A percentile compares a stretch with the other conserved stretches of the same genome.
These are phyloP conservation scores for Xerocomus potaroensis DNA, from an alignment of 768 basidiomycete genomes.

Conservation along the genomic window DNA sequence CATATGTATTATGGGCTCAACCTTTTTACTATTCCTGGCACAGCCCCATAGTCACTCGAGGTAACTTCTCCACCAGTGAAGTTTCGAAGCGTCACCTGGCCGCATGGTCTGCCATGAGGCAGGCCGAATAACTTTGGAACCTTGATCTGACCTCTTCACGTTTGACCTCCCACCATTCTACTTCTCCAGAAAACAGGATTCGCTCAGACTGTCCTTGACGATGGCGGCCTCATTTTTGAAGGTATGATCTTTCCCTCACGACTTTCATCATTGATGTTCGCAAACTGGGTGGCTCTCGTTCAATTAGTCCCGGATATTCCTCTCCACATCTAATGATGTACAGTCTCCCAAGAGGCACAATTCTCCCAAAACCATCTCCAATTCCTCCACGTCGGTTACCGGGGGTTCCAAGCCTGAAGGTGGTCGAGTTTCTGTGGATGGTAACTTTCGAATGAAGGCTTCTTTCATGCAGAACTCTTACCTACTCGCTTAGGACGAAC, in stretches of 20 bases:
- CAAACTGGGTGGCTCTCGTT: not conserved
- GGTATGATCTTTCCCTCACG: slow-evolving; percentile 6
- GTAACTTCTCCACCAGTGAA: slow-evolving; percentile 16
- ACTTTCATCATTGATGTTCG: slow-evolving; percentile 1
- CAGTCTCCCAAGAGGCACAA: not conserved
- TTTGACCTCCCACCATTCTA: slow-evolving; percentile 7
- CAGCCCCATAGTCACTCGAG: too few species aligned
- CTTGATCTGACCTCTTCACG: slow-evolving; percentile 1
- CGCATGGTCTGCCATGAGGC: slow-evolving; percentile 27
- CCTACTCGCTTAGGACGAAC: too few species aligned
- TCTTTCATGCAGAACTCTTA: too few species aligned
- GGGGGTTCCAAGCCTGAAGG: not conserved
- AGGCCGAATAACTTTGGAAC: slow-evolving; percentile 2
- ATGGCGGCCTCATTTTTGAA: slow-evolving; percentile 2
- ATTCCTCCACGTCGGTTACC: too few species aligned
- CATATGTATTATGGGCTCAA: too few species aligned
- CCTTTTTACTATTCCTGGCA: too few species aligned
- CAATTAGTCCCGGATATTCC: slow-evolving; percentile 3
- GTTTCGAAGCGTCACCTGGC: not conserved
- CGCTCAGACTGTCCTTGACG: not conserved
- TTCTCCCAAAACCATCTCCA: not conserved
- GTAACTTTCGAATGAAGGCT: slow-evolving; percentile 1
- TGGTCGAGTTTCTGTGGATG: slow-evolving; percentile 7
- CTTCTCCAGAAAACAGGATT: slow-evolving; percentile 3
- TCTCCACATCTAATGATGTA: not conserved